These are phyloP conservation scores for Cafeteria roenbergensis DNA, from an alignment of 108 stramenopile genomes.

Conservation along the genomic window DNA sequence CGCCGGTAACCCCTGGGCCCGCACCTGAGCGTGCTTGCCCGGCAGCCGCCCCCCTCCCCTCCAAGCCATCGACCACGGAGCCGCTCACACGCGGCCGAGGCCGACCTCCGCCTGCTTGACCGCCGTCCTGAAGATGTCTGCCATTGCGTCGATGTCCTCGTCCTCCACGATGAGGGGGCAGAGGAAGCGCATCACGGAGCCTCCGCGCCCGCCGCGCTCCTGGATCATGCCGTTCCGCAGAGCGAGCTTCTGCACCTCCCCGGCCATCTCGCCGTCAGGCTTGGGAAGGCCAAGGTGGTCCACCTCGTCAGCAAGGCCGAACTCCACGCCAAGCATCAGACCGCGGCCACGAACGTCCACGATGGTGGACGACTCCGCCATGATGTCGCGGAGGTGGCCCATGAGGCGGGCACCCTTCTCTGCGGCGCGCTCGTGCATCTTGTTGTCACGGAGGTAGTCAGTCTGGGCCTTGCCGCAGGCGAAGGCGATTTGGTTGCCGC, in stretches of 20 bases:
- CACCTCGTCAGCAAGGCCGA: not conserved
- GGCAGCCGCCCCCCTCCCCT: no score
- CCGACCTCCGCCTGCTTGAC: no score
- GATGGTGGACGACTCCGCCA: not conserved
- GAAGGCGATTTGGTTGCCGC: constrained; percentile 1
- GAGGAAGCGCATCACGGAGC: not conserved
- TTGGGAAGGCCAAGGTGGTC: no score
- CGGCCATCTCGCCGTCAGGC: no score
- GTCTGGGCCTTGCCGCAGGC: not conserved
- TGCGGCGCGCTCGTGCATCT: not conserved
- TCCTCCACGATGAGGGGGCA: not conserved
- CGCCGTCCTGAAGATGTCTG: not conserved
- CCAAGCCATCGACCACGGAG: no score
- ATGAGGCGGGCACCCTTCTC: not conserved
- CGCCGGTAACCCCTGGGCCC: no score
- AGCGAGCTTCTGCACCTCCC: not conserved
- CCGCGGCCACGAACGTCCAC: constrained; percentile 4
- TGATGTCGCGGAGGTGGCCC: not conserved
- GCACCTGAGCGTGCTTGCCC: no score
- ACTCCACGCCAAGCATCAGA: not conserved
- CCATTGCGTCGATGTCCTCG: not conserved
- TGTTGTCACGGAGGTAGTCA: not conserved
- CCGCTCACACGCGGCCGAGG: no score
- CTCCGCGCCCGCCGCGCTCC: not conserved
- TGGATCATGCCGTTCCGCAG: not conserved